These are phyloP conservation scores for Aspergillus luchuensis DNA, from an alignment of 2,329 filamentous ascomycete species.

Conservation along the genomic window DNA sequence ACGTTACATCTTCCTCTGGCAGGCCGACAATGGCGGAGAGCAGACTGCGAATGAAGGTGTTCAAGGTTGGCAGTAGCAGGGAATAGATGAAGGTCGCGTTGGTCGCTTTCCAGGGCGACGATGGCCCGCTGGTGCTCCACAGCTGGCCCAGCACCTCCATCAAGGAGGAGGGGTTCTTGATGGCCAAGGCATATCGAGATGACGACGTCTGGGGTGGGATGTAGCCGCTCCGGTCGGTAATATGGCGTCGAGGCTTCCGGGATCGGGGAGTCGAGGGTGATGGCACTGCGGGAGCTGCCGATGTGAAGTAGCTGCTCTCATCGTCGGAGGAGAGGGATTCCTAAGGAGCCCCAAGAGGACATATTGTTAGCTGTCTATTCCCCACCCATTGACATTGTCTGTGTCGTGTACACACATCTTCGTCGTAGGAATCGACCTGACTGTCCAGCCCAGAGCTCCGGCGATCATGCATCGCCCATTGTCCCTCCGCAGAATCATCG, in stretches of 20 bases:
- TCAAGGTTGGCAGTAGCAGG: conserved; percentile 79
- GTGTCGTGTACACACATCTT: conserved; percentile 31
- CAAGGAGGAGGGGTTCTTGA: conserved; percentile 77
- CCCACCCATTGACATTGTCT: background rate
- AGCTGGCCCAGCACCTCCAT: conserved; percentile 83
- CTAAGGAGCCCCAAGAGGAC: conserved; percentile 21
- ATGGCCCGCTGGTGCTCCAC: conserved; percentile 85
- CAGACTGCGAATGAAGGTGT: conserved; percentile 88
- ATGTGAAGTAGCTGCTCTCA: conserved; percentile 82
- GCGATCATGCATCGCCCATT: conserved; percentile 32
- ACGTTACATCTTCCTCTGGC: conserved; percentile 68
- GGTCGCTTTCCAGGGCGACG: conserved; percentile 91
- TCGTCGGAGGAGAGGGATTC: conserved; percentile 63
- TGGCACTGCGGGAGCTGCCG: conserved; percentile 50
- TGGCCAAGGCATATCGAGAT: conserved; percentile 63
- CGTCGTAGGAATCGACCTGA: conserved; percentile 35
- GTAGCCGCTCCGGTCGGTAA: conserved; percentile 50
- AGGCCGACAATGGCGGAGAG: conserved; percentile 89
- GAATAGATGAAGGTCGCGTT: conserved; percentile 93
- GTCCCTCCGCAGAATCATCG: conserved; percentile 35
- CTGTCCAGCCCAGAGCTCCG: conserved; percentile 29
- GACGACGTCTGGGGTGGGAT: conserved; percentile 43
- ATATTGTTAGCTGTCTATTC: background rate
- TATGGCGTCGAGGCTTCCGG: conserved; percentile 41
- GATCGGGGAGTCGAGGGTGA: conserved; percentile 46